Evolutionary conservation across 1,284 basidiomycete genomes (phyloP).

Genomic region (Chalciporus sp.): DNA sequence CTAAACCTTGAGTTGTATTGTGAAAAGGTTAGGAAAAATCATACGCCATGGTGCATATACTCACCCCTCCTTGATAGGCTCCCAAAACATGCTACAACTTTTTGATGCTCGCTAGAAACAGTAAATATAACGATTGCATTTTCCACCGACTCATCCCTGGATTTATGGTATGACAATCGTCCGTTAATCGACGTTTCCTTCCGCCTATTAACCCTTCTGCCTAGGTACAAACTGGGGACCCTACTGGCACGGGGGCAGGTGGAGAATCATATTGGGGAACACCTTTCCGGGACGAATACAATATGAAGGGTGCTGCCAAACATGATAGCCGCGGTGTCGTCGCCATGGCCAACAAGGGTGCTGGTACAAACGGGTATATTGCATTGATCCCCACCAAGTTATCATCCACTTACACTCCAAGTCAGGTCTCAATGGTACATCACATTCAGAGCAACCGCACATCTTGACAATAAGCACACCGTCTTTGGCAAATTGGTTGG

Average conservation of each 20-base stretch:
- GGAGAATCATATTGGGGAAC: slow-evolving; percentile 95
- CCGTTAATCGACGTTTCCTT: neutral
- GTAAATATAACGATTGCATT: slow-evolving; percentile 86
- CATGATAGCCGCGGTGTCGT: slow-evolving; percentile 82
- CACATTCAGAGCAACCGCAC: slow-evolving; percentile 79
- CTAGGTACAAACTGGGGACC: slow-evolving; percentile 94
- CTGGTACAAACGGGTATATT: slow-evolving; percentile 77
- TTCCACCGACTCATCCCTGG: slow-evolving; percentile 96
- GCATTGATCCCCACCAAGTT: neutral
- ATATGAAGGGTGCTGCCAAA: slow-evolving; percentile 81
- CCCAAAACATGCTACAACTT: slow-evolving; percentile 99
- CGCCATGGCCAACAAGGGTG: slow-evolving; percentile 93
- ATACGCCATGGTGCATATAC: neutral
- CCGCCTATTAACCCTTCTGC: neutral
- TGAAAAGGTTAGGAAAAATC: slow-evolving; percentile 61
- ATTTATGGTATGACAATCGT: slow-evolving; percentile 77
- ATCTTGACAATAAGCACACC: slow-evolving; percentile 88
- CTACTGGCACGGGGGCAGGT: slow-evolving; percentile 93
- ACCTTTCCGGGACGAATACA: slow-evolving; percentile 92
- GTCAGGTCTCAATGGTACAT: slow-evolving; percentile 88
- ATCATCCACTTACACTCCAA: slow-evolving; percentile 3
- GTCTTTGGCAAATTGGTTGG: slow-evolving; percentile 97
- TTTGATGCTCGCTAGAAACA: slow-evolving; percentile 84
- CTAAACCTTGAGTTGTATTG: slow-evolving; percentile 93
- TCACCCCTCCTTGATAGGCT: slow-evolving; percentile 52